Evolutionary conservation across 305 asterid species (phyloP).

Genomic region (Euphrasia arctica): DNA sequence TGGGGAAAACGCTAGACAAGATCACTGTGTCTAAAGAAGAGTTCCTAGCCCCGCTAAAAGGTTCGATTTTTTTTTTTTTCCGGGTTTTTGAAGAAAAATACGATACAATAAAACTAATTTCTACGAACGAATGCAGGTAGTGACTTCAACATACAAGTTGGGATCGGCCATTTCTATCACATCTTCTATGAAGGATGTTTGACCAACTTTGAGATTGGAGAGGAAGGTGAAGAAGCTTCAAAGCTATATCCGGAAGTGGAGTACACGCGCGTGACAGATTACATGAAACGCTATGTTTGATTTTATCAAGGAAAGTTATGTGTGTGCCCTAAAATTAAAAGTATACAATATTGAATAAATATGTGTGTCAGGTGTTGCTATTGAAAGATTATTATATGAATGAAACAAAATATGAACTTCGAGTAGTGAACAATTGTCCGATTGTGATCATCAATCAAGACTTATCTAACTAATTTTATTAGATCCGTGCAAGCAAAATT

Average conservation of each 20-base stretch:
- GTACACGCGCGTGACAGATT: conserved; percentile 54
- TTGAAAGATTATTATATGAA: too few relatives aligned
- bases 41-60: conserved; percentile 54
- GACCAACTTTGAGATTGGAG: conserved; percentile 66
- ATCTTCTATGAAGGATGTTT: conserved; percentile 73
- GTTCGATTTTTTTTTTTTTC: conserved; percentile 27
- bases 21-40: conserved; percentile 36
- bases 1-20: conserved; percentile 39
- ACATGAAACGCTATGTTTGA: conserved; percentile 44
- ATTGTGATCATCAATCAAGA: too few relatives aligned
- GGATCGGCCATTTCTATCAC: conserved; percentile 65
- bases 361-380: too few relatives aligned
- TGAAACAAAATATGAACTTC: too few relatives aligned
- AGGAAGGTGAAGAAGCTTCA: conserved; percentile 70
- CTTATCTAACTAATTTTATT: too few relatives aligned
- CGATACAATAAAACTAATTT: neutral
- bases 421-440: too few relatives aligned
- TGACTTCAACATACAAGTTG: conserved; percentile 54
- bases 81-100: neutral
- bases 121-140: conserved; percentile 32
- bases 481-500: too few relatives aligned
- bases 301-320: neutral
- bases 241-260: conserved; percentile 62
- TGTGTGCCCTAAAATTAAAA: neutral
- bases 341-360: too few relatives aligned